Conservation (phyloP, 768 basidiomycete genomes). For the Trametes gibbosa region DNA sequence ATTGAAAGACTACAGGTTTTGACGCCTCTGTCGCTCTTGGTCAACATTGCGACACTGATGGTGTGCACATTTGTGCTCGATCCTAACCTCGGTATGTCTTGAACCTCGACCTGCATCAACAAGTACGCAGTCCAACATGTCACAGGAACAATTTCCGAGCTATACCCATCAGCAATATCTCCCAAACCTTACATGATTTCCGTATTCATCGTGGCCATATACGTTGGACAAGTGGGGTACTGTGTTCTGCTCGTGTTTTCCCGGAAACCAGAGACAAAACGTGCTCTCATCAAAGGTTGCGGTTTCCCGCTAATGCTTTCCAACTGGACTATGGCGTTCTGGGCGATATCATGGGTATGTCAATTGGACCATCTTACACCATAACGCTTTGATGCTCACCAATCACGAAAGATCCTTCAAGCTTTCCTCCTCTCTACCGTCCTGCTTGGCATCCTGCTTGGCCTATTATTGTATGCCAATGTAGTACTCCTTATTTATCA, state of each 20-base stretch:
- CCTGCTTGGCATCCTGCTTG: slow-evolving; percentile 64
- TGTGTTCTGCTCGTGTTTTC: slow-evolving; percentile 75
- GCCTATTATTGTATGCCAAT: slow-evolving; percentile 78
- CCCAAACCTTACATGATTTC: slow-evolving; percentile 59
- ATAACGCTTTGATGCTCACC: background rate
- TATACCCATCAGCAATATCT: slow-evolving; percentile 68
- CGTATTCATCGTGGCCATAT: slow-evolving; percentile 59
- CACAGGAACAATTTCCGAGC: slow-evolving; percentile 47
- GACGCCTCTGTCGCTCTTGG: slow-evolving; percentile 79
- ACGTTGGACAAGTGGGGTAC: slow-evolving; percentile 73
- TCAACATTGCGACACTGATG: slow-evolving; percentile 70
- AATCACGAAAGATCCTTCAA: slow-evolving; percentile 54
- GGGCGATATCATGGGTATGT: slow-evolving; percentile 75
- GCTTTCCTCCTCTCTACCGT: slow-evolving; percentile 77
- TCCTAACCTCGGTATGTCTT: slow-evolving; percentile 53
- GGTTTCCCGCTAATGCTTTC: slow-evolving; percentile 72
- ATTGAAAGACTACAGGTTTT: slow-evolving; percentile 70
- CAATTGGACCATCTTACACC: too few species aligned
- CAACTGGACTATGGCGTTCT: slow-evolving; percentile 78
- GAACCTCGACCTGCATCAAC: background rate
- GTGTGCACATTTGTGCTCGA: slow-evolving; percentile 66
- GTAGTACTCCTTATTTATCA: slow-evolving; percentile 75
- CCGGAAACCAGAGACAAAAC: slow-evolving; percentile 76
- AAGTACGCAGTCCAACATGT: background rate
- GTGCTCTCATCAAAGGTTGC: slow-evolving; percentile 72